These are phyloP conservation scores for Ciborinia camelliae DNA, from an alignment of 2,329 filamentous ascomycete genomes.

Conservation along the genomic window DNA sequence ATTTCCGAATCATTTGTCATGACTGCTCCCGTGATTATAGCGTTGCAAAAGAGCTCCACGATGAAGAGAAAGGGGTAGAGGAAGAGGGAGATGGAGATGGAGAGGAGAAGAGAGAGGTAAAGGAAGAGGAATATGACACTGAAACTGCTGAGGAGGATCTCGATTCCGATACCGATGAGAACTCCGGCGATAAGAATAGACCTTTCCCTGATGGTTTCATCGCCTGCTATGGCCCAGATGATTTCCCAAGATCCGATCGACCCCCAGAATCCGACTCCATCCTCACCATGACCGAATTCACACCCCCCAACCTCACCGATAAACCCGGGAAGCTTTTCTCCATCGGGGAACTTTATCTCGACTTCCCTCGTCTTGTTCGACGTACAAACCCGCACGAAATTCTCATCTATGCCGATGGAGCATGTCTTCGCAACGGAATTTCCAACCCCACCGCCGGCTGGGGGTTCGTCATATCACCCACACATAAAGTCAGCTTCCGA, in stretches of 20 bases:
- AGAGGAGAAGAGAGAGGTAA: no score
- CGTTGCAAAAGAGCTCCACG: neutral
- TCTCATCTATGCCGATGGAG: neutral
- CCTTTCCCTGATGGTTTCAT: no score
- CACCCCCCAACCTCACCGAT: neutral
- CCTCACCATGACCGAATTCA: neutral
- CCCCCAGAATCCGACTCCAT: neutral
- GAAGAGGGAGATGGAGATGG: no score
- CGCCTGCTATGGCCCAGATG: no score
- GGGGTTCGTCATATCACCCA: neutral
- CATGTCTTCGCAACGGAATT: neutral
- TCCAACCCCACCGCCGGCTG: neutral
- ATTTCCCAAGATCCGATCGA: no score
- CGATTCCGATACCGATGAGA: no score
- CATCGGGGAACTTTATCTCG: accelerated
- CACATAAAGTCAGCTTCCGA: neutral
- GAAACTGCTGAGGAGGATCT: no score
- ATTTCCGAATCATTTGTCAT: neutral
- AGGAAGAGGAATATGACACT: no score
- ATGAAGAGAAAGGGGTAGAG: neutral
- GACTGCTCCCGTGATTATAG: neutral
- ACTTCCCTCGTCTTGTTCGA: neutral
- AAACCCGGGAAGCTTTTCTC: neutral
- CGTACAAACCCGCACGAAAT: neutral
- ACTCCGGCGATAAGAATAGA: no score